Conservation (phyloP, 768 basidiomycete species). For the Infundibulicybe gibba region DNA sequence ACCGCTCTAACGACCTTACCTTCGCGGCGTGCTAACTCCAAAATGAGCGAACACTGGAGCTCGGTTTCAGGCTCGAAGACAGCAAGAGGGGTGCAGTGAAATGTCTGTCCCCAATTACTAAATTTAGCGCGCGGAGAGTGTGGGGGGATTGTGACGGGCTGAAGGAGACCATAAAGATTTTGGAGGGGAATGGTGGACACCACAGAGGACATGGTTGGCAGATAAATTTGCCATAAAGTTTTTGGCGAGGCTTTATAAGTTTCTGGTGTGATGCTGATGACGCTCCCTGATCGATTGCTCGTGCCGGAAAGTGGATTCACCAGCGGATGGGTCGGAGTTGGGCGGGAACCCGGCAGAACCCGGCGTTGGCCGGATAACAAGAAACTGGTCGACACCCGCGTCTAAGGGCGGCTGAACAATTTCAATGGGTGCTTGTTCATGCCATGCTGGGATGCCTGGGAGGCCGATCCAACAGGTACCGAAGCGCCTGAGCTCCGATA, state of each 20-base stretch:
- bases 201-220: conserved; percentile 30
- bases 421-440: conserved; percentile 1
- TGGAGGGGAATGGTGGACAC: conserved; percentile 35
- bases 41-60: conserved; percentile 65
- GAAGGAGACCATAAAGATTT: conserved; percentile 49
- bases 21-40: conserved; percentile 79
- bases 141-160: conserved; percentile 49
- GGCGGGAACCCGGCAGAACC: conserved; percentile 15
- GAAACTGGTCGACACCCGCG: neutral
- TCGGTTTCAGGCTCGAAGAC: conserved; percentile 76
- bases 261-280: conserved; percentile 18
- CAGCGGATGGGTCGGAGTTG: conserved; percentile 6
- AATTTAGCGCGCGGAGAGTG: conserved; percentile 43
- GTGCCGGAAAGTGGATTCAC: conserved; percentile 7
- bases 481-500: conserved; percentile 2
- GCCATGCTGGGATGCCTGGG: conserved; percentile 2
- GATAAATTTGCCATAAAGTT: conserved; percentile 24
- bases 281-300: conserved; percentile 22
- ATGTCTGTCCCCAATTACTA: conserved; percentile 87
- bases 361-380: conserved; percentile 25
- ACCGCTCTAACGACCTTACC: conserved; percentile 71
- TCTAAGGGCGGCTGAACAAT: conserved; percentile 2
- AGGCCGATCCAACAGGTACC: conserved; percentile 17
- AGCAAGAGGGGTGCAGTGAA: conserved; percentile 59
- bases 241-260: conserved; percentile 33